Conservation (phyloP, 495 filamentous ascomycete genomes). For the Tuber umbilicatum region DNA sequence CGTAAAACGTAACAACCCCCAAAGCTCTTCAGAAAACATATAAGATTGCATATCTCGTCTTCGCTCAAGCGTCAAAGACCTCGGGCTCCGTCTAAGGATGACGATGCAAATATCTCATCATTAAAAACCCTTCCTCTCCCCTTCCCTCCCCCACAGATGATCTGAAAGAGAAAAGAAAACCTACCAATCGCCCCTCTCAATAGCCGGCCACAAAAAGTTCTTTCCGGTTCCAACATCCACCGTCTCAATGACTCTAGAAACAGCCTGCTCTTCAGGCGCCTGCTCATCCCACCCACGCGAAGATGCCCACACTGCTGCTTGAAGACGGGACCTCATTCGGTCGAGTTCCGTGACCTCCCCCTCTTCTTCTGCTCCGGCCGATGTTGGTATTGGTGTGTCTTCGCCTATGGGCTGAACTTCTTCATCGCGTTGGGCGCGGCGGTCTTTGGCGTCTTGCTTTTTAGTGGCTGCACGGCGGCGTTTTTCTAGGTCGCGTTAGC, state of each 20-base stretch:
- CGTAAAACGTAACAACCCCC: background rate
- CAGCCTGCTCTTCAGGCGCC: slow-evolving; percentile 8
- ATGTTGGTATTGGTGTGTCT: slow-evolving; percentile 13
- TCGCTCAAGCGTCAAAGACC: slow-evolving; percentile 28
- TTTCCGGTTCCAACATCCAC: slow-evolving; percentile 28
- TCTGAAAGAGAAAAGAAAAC: slow-evolving; percentile 8
- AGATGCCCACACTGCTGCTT: slow-evolving; percentile 39
- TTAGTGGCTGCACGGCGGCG: slow-evolving; percentile 21
- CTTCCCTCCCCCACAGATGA: background rate
- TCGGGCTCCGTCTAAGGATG: slow-evolving; percentile 37
- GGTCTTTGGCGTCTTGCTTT: slow-evolving; percentile 15
- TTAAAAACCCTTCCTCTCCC: background rate
- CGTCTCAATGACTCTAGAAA: slow-evolving; percentile 17
- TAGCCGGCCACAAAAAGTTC: slow-evolving; percentile 40
- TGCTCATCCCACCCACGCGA: slow-evolving; percentile 30
- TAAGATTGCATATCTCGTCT: slow-evolving; percentile 19
- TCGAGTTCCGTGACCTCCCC: slow-evolving; percentile 9
- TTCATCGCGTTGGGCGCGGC: slow-evolving; percentile 5
- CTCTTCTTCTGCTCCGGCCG: background rate
- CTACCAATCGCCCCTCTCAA: slow-evolving; percentile 17
- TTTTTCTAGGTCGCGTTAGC: slow-evolving; percentile 14
- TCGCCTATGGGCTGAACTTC: slow-evolving; percentile 7
- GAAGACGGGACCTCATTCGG: slow-evolving; percentile 25
- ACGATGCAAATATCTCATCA: slow-evolving; percentile 36
- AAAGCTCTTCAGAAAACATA: background rate